phyloP scores from a whole-genome alignment of 2,329 filamentous ascomycete species.

The Chrysoporthe cubensis region DNA sequence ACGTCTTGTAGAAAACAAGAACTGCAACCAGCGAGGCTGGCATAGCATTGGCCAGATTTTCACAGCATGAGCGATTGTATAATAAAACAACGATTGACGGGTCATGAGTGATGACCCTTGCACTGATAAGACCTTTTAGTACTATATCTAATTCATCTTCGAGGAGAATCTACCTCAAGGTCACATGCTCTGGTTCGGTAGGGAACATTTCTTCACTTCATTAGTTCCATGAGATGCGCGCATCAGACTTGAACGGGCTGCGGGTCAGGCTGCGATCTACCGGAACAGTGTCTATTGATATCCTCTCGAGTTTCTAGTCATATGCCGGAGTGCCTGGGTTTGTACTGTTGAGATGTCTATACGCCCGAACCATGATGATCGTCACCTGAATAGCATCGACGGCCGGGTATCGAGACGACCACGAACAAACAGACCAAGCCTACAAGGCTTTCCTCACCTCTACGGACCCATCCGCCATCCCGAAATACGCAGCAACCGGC shows the following conservation, averaged over 20 bases:
- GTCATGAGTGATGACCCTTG: conserved; percentile 29
- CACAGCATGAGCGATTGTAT: conserved; percentile 30
- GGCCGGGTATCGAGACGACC: not conserved
- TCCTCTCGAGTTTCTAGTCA: not conserved
- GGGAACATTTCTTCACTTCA: not conserved
- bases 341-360: not conserved
- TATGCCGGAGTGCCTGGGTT: not conserved
- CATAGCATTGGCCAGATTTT: conserved; percentile 21
- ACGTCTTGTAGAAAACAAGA: conserved; percentile 28
- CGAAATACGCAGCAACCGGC: conserved; percentile 93
- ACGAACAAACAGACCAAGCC: no score
- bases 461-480: conserved; percentile 77
- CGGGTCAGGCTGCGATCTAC: not conserved
- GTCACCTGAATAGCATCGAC: not conserved
- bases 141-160: conserved; percentile 28
- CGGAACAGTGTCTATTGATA: not conserved
- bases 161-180: conserved; percentile 2
- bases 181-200: not conserved
- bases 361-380: not conserved
- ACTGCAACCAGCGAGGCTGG: conserved; percentile 23
- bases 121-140: conserved; percentile 26
- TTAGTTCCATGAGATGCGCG: not conserved
- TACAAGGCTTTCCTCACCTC: conserved; percentile 45
- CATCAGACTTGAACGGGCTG: not conserved
- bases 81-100: conserved; percentile 28